Conservation (phyloP, 2,329 filamentous ascomycete genomes). For the Epichloe typhina region DNA sequence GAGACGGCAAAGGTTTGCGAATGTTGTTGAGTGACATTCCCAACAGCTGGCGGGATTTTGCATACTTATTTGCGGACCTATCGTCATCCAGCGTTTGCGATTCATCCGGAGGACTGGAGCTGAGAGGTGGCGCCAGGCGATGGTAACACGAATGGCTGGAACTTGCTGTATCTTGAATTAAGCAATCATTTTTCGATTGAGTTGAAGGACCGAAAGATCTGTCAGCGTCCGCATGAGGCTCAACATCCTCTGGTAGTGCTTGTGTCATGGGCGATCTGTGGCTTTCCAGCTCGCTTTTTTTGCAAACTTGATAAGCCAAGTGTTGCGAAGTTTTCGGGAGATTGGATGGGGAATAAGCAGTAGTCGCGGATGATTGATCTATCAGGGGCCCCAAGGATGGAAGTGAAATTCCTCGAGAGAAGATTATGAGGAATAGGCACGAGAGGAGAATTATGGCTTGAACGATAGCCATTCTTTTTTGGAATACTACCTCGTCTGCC, state of each 20-base stretch:
- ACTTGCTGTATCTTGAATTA: slow-evolving; percentile 4
- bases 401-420: slow-evolving; percentile 42
- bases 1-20: slow-evolving; percentile 28
- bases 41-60: background rate
- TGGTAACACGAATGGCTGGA: slow-evolving; percentile 9
- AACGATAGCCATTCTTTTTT: slow-evolving; percentile 86
- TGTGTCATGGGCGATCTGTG: background rate
- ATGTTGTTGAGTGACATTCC: slow-evolving; percentile 10
- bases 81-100: slow-evolving; percentile 5
- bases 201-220: background rate
- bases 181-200: background rate
- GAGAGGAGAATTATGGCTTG: slow-evolving; percentile 79
- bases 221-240: background rate
- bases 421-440: slow-evolving; percentile 78
- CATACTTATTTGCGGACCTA: background rate
- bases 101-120: slow-evolving; percentile 10
- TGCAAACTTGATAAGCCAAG: slow-evolving; percentile 1
- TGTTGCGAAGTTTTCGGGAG: slow-evolving; percentile 8
- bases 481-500: slow-evolving; percentile 79
- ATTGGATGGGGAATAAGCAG: slow-evolving; percentile 11
- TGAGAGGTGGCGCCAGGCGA: slow-evolving; percentile 16
- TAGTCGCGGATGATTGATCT: slow-evolving; percentile 14
- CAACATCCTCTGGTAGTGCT: background rate
- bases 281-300: background rate
- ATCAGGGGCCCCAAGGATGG: slow-evolving; percentile 18